These are phyloP conservation scores for Calvatia gigantea DNA, from an alignment of 768 basidiomycete genomes.

Conservation along the genomic window DNA sequence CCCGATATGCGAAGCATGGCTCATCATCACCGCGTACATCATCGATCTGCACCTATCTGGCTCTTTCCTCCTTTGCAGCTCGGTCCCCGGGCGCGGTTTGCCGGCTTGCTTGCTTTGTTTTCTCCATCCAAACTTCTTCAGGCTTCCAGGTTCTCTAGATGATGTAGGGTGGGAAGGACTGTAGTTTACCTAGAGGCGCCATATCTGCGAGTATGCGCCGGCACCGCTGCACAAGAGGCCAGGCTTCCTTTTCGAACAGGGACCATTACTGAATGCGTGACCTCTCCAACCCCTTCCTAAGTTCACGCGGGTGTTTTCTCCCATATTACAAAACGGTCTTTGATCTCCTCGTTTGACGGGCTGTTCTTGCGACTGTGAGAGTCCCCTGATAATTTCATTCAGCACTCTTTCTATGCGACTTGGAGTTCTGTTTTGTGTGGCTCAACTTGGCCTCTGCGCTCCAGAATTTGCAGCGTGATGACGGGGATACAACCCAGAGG, in stretches of 20 bases:
- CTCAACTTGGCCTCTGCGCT: background rate
- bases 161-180: conserved; percentile 7
- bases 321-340: background rate
- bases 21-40: background rate
- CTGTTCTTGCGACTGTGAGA: background rate
- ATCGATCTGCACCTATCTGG: conserved; percentile 3
- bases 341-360: background rate
- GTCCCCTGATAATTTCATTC: background rate
- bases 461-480: too few relatives aligned
- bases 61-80: background rate
- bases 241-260: conserved; percentile 1
- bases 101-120: conserved; percentile 7
- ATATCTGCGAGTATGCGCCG: conserved; percentile 1
- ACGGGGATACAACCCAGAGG: too few relatives aligned
- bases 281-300: background rate
- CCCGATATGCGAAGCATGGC: background rate
- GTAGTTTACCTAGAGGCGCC: background rate
- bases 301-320: background rate
- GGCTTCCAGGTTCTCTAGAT: conserved; percentile 9
- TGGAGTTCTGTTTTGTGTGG: background rate
- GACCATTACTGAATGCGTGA: background rate
- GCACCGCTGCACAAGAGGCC: background rate
- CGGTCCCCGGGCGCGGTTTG: conserved; percentile 10
- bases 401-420: background rate
- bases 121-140: conserved; percentile 7